Evolutionary conservation across 148 eudicot species (phyloP), one percentile per base, ranked within the genome.

Genomic region (Pouteria glomerata): DNA sequence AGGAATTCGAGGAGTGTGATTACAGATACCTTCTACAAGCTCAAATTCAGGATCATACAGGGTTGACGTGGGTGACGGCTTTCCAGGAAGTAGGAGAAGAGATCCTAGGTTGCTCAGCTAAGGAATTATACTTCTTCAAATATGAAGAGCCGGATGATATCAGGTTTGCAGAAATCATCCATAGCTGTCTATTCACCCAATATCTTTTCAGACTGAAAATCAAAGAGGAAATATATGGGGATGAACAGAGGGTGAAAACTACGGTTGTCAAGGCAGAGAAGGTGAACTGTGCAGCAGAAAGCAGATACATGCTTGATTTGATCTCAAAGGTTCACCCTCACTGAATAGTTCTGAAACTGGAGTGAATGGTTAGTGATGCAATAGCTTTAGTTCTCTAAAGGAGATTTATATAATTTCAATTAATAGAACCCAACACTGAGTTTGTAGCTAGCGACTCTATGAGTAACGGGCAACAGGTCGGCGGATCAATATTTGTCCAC

Each of bases 1-100:
- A 92, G 81, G 99, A 92, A 63, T 90, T 92, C 58, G 97, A 96
- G 76, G 92, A 92, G 65, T 92, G 99, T 81, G 96, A 92, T 88
- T 90, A 90, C 67, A 83, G 95, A 52, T 96, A 92, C 73, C 86
- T 96, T 62, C 99, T 96, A 66, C 99, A 92, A 82, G 90, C 87
- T 68, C 99, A 96, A 76, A 72, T 96, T 73, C 97, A 92, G 66
- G 97, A 92, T 80, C 92, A 90, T 67, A 82, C 92, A 2, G 97
- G 99, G 29, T 74, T 92, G 77, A 88, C 83, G 18, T 92, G 95
- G 96, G 92, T 92, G 44, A 96, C 99, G 6, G 96, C 99, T 55
- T 96, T 96, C 63, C 97, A 88, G 78, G 99, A 96, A 80, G 30
- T 90, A 0, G 99, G 97, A 44, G 94, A 85, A 74, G 97, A 90